Conservation (phyloP, 176 grass and related monocot genomes). For the Musa acuminata region DNA sequence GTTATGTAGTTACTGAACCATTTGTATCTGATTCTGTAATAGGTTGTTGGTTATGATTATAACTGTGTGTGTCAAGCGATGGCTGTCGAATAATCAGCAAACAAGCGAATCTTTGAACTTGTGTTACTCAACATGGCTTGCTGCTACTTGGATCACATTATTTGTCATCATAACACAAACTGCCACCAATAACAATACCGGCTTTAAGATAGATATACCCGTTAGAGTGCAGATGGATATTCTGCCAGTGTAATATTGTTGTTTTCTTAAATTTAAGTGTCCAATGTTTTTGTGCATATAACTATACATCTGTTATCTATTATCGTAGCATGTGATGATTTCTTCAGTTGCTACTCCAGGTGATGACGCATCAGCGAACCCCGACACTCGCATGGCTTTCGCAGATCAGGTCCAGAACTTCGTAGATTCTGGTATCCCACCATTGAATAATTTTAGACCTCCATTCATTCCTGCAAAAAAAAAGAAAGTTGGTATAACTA, state of each 20-base stretch:
- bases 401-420: conserved; percentile 37
- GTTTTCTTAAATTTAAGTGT: not conserved
- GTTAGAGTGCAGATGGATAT: not conserved
- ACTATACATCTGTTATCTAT: conserved; percentile 4
- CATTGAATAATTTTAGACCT: conserved; percentile 31
- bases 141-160: not conserved
- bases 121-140: not conserved
- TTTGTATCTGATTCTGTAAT: no score
- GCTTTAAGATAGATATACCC: not conserved
- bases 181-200: not conserved
- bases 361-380: conserved; percentile 51
- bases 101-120: not conserved
- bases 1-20: not conserved
- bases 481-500: conserved; percentile 24
- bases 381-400: conserved; percentile 37
- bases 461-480: conserved; percentile 29
- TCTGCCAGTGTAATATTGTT: not conserved
- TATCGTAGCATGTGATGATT: conserved; percentile 13
- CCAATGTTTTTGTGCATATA: not conserved
- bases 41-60: not conserved
- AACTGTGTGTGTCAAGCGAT: not conserved
- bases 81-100: not conserved
- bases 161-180: not conserved
- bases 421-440: conserved; percentile 36
- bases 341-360: conserved; percentile 39